These are phyloP conservation scores for Alternaria postmessia DNA, from an alignment of 2,329 filamentous ascomycete species.

Conservation along the genomic window DNA sequence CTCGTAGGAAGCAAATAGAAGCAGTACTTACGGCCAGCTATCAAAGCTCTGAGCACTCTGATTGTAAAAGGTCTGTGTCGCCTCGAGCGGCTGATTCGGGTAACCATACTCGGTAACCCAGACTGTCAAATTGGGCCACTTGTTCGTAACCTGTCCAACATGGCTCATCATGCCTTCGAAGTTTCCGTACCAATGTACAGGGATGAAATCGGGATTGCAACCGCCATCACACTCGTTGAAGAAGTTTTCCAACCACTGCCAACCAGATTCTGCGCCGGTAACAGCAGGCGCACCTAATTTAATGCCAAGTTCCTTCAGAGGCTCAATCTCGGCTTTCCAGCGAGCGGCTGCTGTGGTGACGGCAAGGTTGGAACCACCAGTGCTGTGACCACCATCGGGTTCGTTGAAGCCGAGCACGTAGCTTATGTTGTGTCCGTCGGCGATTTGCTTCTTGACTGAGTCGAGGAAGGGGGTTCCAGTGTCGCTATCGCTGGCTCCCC, in stretches of 20 bases:
- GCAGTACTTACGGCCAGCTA: constrained; percentile 58
- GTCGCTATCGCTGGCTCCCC: constrained; percentile 62
- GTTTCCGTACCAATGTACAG: constrained; percentile 67
- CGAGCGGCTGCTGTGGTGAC: constrained; percentile 69
- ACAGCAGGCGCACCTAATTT: constrained; percentile 75
- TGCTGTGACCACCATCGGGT: constrained; percentile 66
- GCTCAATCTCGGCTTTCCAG: constrained; percentile 77
- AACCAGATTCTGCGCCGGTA: constrained; percentile 67
- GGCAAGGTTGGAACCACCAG: constrained; percentile 70
- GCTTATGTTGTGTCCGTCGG: constrained; percentile 64
- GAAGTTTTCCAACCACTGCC: constrained; percentile 74
- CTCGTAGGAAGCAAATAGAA: no score
- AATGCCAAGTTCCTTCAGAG: constrained; percentile 68
- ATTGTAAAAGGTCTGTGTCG: constrained; percentile 74
- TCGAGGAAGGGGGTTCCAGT: constrained; percentile 67
- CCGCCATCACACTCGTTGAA: constrained; percentile 63
- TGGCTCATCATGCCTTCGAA: constrained; percentile 74
- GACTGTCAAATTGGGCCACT: constrained; percentile 63
- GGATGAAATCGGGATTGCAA: constrained; percentile 60
- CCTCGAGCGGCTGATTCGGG: constrained; percentile 61
- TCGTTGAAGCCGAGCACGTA: constrained; percentile 83
- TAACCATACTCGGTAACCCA: constrained; percentile 84
- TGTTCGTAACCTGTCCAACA: constrained; percentile 66
- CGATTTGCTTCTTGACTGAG: constrained; percentile 65
- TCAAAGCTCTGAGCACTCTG: constrained; percentile 72